Evolutionary conservation across 139 green algal genomes (phyloP), one percentile per base, ranked within the genome.

Genomic region (Dunaliella sp.): DNA sequence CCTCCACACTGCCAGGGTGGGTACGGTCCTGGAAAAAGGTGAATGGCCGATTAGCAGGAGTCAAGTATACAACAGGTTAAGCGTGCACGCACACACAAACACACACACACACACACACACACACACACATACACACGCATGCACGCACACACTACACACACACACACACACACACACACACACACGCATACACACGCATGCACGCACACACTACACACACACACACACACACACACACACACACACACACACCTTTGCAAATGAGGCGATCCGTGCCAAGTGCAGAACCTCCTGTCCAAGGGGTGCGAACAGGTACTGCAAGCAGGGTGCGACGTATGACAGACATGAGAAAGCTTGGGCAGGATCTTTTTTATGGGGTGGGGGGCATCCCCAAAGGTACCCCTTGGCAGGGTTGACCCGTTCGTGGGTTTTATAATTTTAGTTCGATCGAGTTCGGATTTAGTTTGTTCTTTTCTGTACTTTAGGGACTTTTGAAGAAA

Each of bases 11-110:
- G 12, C 91, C 91, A 12, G 87, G 59, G 1, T 26, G 38, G 25
- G 87, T 82, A 58, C 83, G 90, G 81, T 86, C 86, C 34, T 83
- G 31, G n/a, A n/a, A n/a, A n/a, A n/a, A n/a, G n/a, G n/a, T n/a
- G n/a, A n/a, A n/a, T n/a, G n/a, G n/a, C n/a, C n/a, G n/a, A n/a
- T n/a, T n/a, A n/a, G n/a, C n/a, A n/a, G n/a, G n/a, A n/a, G n/a
- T n/a, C n/a, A 78, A 7, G 26, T 7, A 32, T 78, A 78, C 30
- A 33, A 36, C 7, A 57, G 77, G 16, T 82, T 12, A 58, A 34
- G 21, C 7, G 31, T 34, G 48, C 48, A 12, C 22, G 3, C 28
- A 48, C 31, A 38, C 77, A 7, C 77, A 58, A 30, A 34, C 78
- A 72, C 36, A 83, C 30, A 33, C 78, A 72, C 3, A 7, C 16